Percentiles rank a stretch among this genome's conserved stretches.
These are phyloP conservation scores for Fusarium albidum DNA, from an alignment of 2,329 filamentous ascomycete species.

Conservation along the genomic window DNA sequence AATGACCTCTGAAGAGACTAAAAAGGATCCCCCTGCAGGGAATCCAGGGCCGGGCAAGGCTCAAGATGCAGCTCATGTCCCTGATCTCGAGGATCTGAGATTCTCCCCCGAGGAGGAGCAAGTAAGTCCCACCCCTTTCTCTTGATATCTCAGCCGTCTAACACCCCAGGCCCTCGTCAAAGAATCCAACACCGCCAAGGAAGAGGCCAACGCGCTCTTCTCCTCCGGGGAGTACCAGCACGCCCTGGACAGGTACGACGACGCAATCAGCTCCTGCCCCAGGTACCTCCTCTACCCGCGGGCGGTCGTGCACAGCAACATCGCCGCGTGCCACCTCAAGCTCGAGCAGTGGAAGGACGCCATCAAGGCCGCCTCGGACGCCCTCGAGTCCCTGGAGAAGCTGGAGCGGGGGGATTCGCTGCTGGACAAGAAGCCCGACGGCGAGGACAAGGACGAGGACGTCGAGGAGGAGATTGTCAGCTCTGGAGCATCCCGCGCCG, in stretches of 20 bases:
- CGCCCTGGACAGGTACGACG: slow-evolving; percentile 84
- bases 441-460: slow-evolving; percentile 50
- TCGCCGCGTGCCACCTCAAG: slow-evolving; percentile 88
- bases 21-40: slow-evolving; percentile 2
- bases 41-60: neutral
- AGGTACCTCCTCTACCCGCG: slow-evolving; percentile 88
- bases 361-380: slow-evolving; percentile 74
- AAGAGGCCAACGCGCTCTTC: slow-evolving; percentile 83
- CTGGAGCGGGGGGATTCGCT: slow-evolving; percentile 55
- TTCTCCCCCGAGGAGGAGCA: slow-evolving; percentile 66
- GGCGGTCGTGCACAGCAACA: slow-evolving; percentile 87
- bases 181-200: slow-evolving; percentile 77
- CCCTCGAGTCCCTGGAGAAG: slow-evolving; percentile 76
- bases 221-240: slow-evolving; percentile 73
- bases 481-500: slow-evolving; percentile 62
- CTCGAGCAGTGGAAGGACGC: slow-evolving; percentile 86
- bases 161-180: slow-evolving; percentile 67
- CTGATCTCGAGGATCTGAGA: slow-evolving; percentile 41
- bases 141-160: neutral
- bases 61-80: neutral
- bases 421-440: slow-evolving; percentile 50
- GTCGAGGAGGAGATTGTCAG: slow-evolving; percentile 68
- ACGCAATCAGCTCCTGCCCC: slow-evolving; percentile 80
- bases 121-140: too few relatives aligned
- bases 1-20: slow-evolving; percentile 13